A percentile compares a stretch with the other conserved stretches of the same genome.
Conservation (phyloP, 2,329 filamentous ascomycete species). For the Colletotrichum musae region DNA sequence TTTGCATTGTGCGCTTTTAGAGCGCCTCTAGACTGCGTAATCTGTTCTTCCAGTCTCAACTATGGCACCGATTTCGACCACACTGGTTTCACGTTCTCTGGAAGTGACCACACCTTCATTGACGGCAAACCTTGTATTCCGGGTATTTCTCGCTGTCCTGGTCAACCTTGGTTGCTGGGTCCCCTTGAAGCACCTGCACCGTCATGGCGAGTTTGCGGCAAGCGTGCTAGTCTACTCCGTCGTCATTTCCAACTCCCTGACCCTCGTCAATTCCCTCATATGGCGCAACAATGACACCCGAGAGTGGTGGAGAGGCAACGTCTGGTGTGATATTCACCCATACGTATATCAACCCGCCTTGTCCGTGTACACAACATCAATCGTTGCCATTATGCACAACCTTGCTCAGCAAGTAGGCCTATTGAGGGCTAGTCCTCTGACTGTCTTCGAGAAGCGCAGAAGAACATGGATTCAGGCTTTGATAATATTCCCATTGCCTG, state of each 20-base stretch:
- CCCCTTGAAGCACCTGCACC: constrained; percentile 65
- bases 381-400: constrained; percentile 69
- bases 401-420: constrained; percentile 66
- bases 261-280: constrained; percentile 65
- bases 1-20: background rate
- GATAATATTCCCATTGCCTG: constrained; percentile 68
- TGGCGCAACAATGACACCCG: constrained; percentile 67
- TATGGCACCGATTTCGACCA: constrained; percentile 13
- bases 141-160: constrained; percentile 62
- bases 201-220: constrained; percentile 69
- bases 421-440: constrained; percentile 57
- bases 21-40: background rate
- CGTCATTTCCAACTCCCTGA: constrained; percentile 63
- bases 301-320: constrained; percentile 66
- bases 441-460: constrained; percentile 56
- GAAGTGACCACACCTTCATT: constrained; percentile 45
- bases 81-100: background rate
- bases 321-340: constrained; percentile 68
- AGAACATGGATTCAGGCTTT: constrained; percentile 63
- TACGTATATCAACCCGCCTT: constrained; percentile 61
- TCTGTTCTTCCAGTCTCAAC: background rate
- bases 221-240: constrained; percentile 63
- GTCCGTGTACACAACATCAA: constrained; percentile 63
- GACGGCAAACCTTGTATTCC: constrained; percentile 62
- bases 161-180: constrained; percentile 64